Conservation (phyloP, 441 rosid species). For the Aquilaria agallochum region DNA sequence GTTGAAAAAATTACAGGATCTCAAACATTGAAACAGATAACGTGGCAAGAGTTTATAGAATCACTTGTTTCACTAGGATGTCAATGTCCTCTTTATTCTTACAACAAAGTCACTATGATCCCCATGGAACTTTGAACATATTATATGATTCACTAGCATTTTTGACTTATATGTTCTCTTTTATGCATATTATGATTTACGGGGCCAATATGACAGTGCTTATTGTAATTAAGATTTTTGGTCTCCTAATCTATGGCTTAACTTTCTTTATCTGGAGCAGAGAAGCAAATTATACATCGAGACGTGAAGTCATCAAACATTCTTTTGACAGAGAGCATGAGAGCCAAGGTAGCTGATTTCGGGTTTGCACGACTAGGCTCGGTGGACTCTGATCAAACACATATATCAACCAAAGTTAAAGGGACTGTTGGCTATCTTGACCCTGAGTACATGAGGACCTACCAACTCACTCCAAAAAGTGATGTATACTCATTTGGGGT, state of each 20-base stretch:
- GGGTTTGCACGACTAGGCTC: conserved; percentile 89
- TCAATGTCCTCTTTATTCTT: too few relatives aligned
- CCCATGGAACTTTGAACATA: too few relatives aligned
- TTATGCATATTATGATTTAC: too few relatives aligned
- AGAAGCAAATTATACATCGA: conserved; percentile 90
- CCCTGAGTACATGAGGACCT: conserved; percentile 94
- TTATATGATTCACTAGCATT: too few relatives aligned
- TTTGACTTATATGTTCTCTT: too few relatives aligned
- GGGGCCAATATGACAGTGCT: too few relatives aligned
- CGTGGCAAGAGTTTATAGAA: too few relatives aligned
- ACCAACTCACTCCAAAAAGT: conserved; percentile 84
- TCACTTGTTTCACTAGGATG: too few relatives aligned
- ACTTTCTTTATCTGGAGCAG: conserved; percentile 32
- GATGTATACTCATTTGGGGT: conserved; percentile 93
- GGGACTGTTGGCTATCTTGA: conserved; percentile 97
- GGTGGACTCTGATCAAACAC: conserved; percentile 62
- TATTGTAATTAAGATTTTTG: too few relatives aligned
- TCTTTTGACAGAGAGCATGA: conserved; percentile 81
- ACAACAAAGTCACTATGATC: too few relatives aligned
- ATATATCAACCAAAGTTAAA: conserved; percentile 80
- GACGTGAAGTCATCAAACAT: conserved; percentile 95
- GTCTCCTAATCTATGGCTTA: neutral
- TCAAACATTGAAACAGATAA: too few relatives aligned
- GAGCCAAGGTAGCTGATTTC: conserved; percentile 95
- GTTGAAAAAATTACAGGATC: too few relatives aligned